phyloP scores from a whole-genome alignment of 768 basidiomycete genomes.

The Mycena maculata region DNA sequence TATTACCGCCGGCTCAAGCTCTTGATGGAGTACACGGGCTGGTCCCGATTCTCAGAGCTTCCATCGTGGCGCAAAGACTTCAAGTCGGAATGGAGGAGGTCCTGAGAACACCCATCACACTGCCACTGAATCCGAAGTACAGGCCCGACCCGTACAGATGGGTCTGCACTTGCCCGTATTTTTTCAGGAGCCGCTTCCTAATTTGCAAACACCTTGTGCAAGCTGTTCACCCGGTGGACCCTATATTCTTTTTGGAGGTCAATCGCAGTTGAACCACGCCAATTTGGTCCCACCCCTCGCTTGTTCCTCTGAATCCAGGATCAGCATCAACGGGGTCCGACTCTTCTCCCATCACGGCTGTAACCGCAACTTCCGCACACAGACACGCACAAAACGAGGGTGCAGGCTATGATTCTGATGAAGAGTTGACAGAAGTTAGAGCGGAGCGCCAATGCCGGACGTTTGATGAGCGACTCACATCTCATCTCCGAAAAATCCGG shows the following conservation, averaged over 20 bases:
- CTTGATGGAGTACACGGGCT: background rate
- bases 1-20: slow-evolving; percentile 26
- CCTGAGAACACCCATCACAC: slow-evolving; percentile 17
- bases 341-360: too few species aligned
- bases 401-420: background rate
- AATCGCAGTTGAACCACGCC: slow-evolving; percentile 26
- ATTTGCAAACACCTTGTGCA: slow-evolving; percentile 39
- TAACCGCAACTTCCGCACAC: background rate
- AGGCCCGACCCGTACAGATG: slow-evolving; percentile 28
- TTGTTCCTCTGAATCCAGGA: background rate
- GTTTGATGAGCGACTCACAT: slow-evolving; percentile 6
- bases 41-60: slow-evolving; percentile 22
- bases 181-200: slow-evolving; percentile 34
- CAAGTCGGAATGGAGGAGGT: slow-evolving; percentile 27
- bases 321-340: background rate
- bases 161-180: slow-evolving; percentile 31
- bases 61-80: slow-evolving; percentile 34
- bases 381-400: background rate
- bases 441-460: background rate
- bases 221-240: slow-evolving; percentile 24
- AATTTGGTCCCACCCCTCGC: slow-evolving; percentile 32
- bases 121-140: slow-evolving; percentile 29
- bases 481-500: too few species aligned
- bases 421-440: background rate
- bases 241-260: slow-evolving; percentile 35